These are phyloP conservation scores for Pleurotus tuoliensis DNA, from an alignment of 768 basidiomycete species.

Conservation along the genomic window DNA sequence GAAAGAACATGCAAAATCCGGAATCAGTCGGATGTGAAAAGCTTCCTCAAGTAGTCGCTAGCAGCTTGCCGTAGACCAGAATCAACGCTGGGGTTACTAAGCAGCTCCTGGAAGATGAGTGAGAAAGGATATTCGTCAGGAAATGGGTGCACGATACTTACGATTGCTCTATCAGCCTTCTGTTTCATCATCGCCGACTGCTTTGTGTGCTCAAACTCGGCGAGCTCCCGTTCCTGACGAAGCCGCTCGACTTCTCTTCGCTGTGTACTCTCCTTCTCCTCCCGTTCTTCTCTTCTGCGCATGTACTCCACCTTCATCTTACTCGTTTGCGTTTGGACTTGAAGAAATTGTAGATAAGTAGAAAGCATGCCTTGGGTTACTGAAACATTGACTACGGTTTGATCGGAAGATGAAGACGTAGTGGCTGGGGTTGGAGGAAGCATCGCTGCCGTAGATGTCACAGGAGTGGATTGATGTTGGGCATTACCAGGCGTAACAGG, in stretches of 20 bases:
- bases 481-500: constrained; percentile 4
- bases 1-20: neutral
- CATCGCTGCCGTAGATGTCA: constrained; percentile 14
- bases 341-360: constrained; percentile 56
- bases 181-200: constrained; percentile 51
- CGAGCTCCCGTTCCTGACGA: constrained; percentile 52
- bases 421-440: constrained; percentile 16
- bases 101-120: constrained; percentile 38
- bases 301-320: constrained; percentile 70
- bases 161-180: constrained; percentile 62
- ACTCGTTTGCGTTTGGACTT: constrained; percentile 64
- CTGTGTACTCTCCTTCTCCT: constrained; percentile 50
- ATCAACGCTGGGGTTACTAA: constrained; percentile 56
- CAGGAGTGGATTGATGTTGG: constrained; percentile 8
- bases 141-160: constrained; percentile 22
- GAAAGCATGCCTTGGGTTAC: constrained; percentile 55
- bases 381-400: constrained; percentile 35
- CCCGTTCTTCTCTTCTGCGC: constrained; percentile 64
- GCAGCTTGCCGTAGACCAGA: constrained; percentile 62
- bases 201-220: constrained; percentile 51
- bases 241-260: constrained; percentile 51
- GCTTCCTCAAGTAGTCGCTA: constrained; percentile 66
- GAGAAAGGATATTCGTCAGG: neutral
- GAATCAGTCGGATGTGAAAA: constrained; percentile 43
- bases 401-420: constrained; percentile 12